Evolutionary conservation across 305 asterid genomes (phyloP).

Genomic region (Fraxinus sp.): DNA sequence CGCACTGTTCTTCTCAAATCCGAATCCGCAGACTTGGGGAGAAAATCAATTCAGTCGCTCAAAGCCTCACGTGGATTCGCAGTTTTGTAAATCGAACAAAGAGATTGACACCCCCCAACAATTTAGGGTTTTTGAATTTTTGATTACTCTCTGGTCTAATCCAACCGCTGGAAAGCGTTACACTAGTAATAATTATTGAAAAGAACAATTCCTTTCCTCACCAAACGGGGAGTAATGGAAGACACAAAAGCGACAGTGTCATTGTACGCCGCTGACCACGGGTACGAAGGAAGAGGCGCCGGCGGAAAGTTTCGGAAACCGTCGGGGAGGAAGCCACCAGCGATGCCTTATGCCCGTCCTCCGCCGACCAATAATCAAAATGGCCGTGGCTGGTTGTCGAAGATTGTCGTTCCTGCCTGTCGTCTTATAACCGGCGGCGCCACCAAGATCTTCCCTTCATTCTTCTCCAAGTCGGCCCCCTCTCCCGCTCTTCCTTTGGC

Average conservation of each 20-base stretch:
- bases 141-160: not conserved
- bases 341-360: constrained; percentile 47
- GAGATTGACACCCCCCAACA: not conserved
- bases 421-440: constrained; percentile 43
- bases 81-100: not conserved
- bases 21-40: not conserved
- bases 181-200: not conserved
- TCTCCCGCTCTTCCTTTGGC: constrained; percentile 22
- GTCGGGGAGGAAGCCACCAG: constrained; percentile 28
- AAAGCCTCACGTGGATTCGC: not conserved
- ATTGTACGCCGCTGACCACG: constrained; percentile 8
- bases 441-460: constrained; percentile 34
- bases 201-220: not conserved
- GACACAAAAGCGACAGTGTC: constrained; percentile 21
- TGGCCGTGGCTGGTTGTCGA: constrained; percentile 38
- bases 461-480: constrained; percentile 25
- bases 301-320: constrained; percentile 43
- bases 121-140: not conserved
- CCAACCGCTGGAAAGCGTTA: not conserved
- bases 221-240: constrained; percentile 25
- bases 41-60: not conserved
- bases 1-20: not conserved
- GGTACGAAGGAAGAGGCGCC: constrained; percentile 37
- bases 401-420: constrained; percentile 48
- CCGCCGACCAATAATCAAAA: not conserved